Evolutionary conservation across 1,139 yeast genomes (phyloP).

Genomic region (Komagataea norvegica): DNA sequence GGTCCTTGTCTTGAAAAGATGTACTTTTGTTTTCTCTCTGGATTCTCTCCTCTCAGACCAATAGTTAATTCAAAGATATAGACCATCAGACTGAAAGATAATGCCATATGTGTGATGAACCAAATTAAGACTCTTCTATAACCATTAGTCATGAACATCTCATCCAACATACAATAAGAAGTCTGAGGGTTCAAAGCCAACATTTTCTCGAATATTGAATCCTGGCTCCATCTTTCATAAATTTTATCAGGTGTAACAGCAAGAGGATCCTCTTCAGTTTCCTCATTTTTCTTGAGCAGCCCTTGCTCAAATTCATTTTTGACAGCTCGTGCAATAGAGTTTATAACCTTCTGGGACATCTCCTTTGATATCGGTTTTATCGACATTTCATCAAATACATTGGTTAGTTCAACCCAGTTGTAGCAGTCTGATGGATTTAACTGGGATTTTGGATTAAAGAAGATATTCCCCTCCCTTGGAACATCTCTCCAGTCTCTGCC

Average conservation of each 20-base stretch:
- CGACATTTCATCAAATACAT: constrained; percentile 31
- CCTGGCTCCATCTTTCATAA: constrained; percentile 40
- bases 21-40: constrained; percentile 27
- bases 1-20: constrained; percentile 52
- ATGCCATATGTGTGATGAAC: constrained; percentile 54
- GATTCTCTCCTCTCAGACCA: constrained; percentile 45
- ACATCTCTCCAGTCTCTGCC: constrained; percentile 71
- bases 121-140: constrained; percentile 59
- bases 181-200: constrained; percentile 39
- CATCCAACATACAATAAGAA: constrained; percentile 56
- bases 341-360: constrained; percentile 39
- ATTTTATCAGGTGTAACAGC: constrained; percentile 46
- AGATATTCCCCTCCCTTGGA: constrained; percentile 53
- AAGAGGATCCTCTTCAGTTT: constrained; percentile 2
- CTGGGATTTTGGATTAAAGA: constrained; percentile 23
- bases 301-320: constrained; percentile 36
- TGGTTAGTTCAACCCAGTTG: constrained; percentile 33
- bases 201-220: constrained; percentile 40
- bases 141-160: constrained; percentile 62
- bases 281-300: constrained; percentile 17
- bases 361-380: constrained; percentile 31
- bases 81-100: constrained; percentile 51
- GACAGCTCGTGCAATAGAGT: constrained; percentile 50
- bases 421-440: constrained; percentile 16
- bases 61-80: constrained; percentile 57